Evolutionary conservation across 371 early-diverging fungal species (phyloP).

Genomic region (Rhizomucor miehei): DNA sequence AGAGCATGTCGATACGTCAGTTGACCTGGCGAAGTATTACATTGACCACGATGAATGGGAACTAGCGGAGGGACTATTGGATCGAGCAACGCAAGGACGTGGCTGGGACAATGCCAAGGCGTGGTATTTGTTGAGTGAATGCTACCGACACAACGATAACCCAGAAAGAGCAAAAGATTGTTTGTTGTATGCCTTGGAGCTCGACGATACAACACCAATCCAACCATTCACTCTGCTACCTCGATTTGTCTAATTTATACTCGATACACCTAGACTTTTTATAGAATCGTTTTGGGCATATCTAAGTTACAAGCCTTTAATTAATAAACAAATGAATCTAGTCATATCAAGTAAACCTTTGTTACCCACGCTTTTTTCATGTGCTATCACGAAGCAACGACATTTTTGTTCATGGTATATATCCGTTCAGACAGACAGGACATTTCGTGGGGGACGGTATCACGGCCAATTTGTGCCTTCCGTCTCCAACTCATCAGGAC

Average conservation of each 20-base stretch:
- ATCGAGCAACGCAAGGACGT: slow-evolving; percentile 16
- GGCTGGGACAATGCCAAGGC: slow-evolving; percentile 36
- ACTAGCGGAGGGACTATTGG: slow-evolving; percentile 27
- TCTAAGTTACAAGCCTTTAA: no score
- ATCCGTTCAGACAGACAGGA: no score
- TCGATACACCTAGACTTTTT: no score
- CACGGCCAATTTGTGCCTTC: no score
- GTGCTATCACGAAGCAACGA: no score
- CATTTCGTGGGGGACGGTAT: no score
- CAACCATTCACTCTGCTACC: slow-evolving; percentile 16
- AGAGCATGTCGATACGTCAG: slow-evolving; percentile 19
- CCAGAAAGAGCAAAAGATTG: slow-evolving; percentile 27
- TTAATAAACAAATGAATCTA: no score
- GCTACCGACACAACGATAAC: slow-evolving; percentile 18
- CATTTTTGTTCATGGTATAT: no score
- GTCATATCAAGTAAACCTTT: no score
- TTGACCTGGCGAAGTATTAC: slow-evolving; percentile 21
- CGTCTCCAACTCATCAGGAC: no score
- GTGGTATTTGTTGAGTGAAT: slow-evolving; percentile 28
- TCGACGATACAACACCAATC: slow-evolving; percentile 24
- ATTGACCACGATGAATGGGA: slow-evolving; percentile 15
- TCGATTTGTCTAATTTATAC: slow-evolving; percentile 25
- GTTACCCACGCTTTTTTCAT: no score
- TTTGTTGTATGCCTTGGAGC: slow-evolving; percentile 27
- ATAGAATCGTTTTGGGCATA: no score